Evolutionary conservation across 345 rosid species (phyloP).

Genomic region (Brassica carinata): DNA sequence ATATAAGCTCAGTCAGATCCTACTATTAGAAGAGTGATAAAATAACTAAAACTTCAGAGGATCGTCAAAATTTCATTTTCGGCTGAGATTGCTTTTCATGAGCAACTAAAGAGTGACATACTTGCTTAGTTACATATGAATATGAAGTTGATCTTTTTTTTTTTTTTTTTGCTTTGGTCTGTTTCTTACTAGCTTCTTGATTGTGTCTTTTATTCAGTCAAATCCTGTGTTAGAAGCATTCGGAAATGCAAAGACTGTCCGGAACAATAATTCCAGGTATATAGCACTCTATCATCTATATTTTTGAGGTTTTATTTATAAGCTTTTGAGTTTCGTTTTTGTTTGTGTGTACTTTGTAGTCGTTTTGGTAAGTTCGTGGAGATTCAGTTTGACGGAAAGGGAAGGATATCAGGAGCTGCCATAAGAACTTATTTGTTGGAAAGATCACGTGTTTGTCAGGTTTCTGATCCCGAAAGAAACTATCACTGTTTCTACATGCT

Average conservation of each 20-base stretch:
- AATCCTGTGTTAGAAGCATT: slow-evolving; percentile 99
- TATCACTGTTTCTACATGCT: slow-evolving; percentile 99
- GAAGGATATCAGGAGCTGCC: slow-evolving; percentile 99
- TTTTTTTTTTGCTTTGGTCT: neutral
- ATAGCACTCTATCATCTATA: neutral
- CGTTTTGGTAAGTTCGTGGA: slow-evolving; percentile 99
- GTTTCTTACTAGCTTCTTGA: slow-evolving; percentile 23
- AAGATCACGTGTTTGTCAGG: slow-evolving; percentile 99
- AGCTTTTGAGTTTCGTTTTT: slow-evolving; percentile 2
- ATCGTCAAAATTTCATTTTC: too few relatives aligned
- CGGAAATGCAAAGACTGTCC: slow-evolving; percentile 98
- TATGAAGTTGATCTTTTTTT: neutral
- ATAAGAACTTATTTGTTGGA: slow-evolving; percentile 95
- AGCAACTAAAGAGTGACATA: too few relatives aligned
- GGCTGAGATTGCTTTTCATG: too few relatives aligned
- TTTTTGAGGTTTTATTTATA: neutral
- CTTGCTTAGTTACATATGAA: neutral
- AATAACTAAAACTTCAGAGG: neutral
- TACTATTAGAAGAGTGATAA: slow-evolving; percentile 17
- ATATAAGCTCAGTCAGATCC: neutral
- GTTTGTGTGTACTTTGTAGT: slow-evolving; percentile 51
- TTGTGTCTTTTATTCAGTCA: slow-evolving; percentile 60
- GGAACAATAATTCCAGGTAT: slow-evolving; percentile 97
- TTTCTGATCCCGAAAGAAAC: slow-evolving; percentile 98
- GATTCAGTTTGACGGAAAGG: slow-evolving; percentile 86